Percentiles rank a stretch among this genome's conserved stretches.
These are phyloP conservation scores for Anthoceros angustus DNA, from an alignment of 225 moss, liverwort and hornwort genomes.

Conservation along the genomic window DNA sequence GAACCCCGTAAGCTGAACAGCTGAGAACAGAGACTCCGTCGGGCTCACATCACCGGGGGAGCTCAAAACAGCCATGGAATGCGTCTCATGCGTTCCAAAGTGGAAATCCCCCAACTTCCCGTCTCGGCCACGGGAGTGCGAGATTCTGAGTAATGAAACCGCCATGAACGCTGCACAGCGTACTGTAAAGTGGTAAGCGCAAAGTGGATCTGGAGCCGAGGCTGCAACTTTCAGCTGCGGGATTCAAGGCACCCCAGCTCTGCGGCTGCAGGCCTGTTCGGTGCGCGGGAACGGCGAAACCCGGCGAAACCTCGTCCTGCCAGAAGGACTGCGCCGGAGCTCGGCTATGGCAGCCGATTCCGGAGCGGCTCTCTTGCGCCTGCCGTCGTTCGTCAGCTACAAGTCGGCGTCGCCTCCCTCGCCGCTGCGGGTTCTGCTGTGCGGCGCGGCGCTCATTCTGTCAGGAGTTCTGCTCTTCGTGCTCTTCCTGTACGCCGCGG, in stretches of 20 bases:
- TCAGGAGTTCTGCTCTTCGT: slow-evolving; percentile 31
- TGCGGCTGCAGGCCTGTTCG: too few species aligned
- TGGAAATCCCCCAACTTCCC: neutral
- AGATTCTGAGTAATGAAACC: neutral
- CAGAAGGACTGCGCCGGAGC: too few species aligned
- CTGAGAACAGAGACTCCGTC: neutral
- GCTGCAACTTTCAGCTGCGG: too few species aligned
- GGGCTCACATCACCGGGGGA: neutral
- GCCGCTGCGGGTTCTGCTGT: slow-evolving; percentile 13
- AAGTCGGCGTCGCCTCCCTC: slow-evolving; percentile 16
- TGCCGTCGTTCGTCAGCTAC: slow-evolving; percentile 38
- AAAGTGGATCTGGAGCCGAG: too few species aligned
- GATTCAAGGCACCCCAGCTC: too few species aligned
- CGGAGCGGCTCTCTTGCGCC: slow-evolving; percentile 48
- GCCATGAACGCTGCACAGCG: neutral
- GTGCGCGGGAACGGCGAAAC: too few species aligned
- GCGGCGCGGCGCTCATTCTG: slow-evolving; percentile 43
- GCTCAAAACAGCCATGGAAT: neutral
- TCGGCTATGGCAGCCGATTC: slow-evolving; percentile 37
- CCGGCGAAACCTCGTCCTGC: too few species aligned
- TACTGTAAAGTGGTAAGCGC: too few species aligned
- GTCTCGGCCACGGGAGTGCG: neutral
- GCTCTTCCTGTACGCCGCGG: slow-evolving; percentile 31
- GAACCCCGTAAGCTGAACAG: neutral
- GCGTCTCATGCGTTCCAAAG: neutral